Base-by-base conservation (phyloP, 805 yeast species). In the Candida boidinii region DNA sequence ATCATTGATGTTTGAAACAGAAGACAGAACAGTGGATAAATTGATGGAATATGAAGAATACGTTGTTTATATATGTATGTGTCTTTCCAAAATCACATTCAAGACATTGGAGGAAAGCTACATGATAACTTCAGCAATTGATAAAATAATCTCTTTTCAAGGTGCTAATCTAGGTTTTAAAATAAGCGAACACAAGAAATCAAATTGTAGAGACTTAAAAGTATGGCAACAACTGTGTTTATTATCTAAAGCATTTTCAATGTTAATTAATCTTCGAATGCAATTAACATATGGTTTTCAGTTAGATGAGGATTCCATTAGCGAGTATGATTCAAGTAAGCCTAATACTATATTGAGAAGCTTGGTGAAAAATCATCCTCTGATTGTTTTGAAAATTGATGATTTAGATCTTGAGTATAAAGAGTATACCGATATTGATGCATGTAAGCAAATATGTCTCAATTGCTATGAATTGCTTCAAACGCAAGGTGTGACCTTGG, bases 81-180 rank as follows among this genome's bases (percentile, higher is more conserved):
- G 72, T 38, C 33, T 78, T 6, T 45, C 66, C 1, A 48, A 46
- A 2, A 43, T 66, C 12, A 57, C 55, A 2, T 64, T 74, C 27
- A 41, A 45, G 0, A 56, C 65, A 0, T 48, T 64, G 29, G 84
- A 78, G 35, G 85, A 79, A 32, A 65, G 73, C 0, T 62, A 68
- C 29, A 37, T 58, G 0, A 20, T 77, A 1, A 44, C 73, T 3
- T 50, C 56, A 28, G 64, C 58, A 1, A 45, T 77, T 23, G 76
- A 76, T 34, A 49, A 60, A 28, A 37, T 64, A 1, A 43, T 72
- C 2, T 45, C 65, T 1, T 51, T 58, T 4, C 65, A 66, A 26
- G 76, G 72, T 3, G 42, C 58, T 15, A 60, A 61, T 17, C 38
- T 70, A 10, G 51, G 54, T 12, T 44, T 36, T 32, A 34, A 34